These are phyloP conservation scores for Amoebophrya sp. DNA, from an alignment of 169 alveolate genomes.

Conservation along the genomic window DNA sequence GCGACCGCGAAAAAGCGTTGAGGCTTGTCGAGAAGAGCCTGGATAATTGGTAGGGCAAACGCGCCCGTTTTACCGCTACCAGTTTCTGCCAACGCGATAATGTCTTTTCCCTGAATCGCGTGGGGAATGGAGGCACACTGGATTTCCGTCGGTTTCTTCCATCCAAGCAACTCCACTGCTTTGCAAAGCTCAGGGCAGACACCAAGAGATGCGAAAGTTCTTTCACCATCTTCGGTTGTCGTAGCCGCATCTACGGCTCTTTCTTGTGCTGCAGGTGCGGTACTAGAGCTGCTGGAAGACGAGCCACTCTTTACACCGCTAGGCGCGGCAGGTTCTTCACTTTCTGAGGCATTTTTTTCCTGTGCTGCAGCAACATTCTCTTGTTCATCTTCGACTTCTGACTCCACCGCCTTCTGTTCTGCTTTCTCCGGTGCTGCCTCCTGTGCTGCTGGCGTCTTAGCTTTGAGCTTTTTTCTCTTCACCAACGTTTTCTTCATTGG, in stretches of 20 bases:
- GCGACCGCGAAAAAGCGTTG: constrained; percentile 49
- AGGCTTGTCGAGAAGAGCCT: constrained; percentile 66
- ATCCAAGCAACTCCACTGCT: constrained; percentile 79
- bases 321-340: neutral
- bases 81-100: constrained; percentile 98
- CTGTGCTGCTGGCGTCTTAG: no score
- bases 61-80: constrained; percentile 92
- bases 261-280: neutral
- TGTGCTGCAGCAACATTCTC: neutral
- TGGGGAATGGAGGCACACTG: constrained; percentile 81
- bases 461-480: no score
- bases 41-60: constrained; percentile 91
- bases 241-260: neutral
- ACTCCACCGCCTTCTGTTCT: no score
- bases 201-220: constrained; percentile 79
- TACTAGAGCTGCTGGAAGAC: neutral
- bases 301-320: neutral
- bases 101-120: constrained; percentile 85
- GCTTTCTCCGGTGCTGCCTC: no score
- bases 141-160: constrained; percentile 86
- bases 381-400: neutral
- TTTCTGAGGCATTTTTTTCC: neutral
- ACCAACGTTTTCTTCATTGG: no score
- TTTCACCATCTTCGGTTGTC: neutral
- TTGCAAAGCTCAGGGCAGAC: constrained; percentile 88